These are phyloP conservation scores for Annulohypoxylon maeteangense DNA, from an alignment of 495 filamentous ascomycete genomes.

Conservation along the genomic window DNA sequence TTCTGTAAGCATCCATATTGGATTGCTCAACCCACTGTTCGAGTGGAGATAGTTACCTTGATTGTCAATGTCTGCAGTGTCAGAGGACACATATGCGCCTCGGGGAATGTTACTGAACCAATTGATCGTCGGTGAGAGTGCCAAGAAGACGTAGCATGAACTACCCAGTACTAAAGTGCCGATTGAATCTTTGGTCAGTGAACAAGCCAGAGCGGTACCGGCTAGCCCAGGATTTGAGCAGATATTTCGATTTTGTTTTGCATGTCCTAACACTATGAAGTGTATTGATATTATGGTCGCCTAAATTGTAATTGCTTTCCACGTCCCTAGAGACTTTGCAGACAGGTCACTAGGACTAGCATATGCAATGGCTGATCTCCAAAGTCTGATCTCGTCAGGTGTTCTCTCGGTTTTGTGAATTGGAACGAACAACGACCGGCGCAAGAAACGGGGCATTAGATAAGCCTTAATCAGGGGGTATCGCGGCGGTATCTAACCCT, in stretches of 20 bases:
- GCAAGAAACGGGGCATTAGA: constrained; percentile 8
- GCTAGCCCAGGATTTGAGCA: not conserved
- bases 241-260: not conserved
- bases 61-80: constrained; percentile 1
- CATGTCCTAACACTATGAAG: not conserved
- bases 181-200: not conserved
- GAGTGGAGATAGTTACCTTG: constrained; percentile 1
- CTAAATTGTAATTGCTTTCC: not conserved
- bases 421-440: not conserved
- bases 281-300: not conserved
- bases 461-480: constrained; percentile 8
- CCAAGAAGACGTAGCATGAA: not conserved
- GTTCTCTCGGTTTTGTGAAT: not conserved
- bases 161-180: too few species aligned
- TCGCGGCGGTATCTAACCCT: not conserved
- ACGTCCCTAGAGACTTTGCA: not conserved
- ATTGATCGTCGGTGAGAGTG: not conserved
- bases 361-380: not conserved
- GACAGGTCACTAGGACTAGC: not conserved
- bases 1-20: not conserved
- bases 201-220: not conserved
- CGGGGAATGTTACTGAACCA: not conserved
- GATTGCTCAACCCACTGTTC: not conserved
- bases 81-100: not conserved
- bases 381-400: not conserved